These are phyloP conservation scores for Leccinum fuscescens DNA, from an alignment of 1,284 basidiomycete species.

Conservation along the genomic window DNA sequence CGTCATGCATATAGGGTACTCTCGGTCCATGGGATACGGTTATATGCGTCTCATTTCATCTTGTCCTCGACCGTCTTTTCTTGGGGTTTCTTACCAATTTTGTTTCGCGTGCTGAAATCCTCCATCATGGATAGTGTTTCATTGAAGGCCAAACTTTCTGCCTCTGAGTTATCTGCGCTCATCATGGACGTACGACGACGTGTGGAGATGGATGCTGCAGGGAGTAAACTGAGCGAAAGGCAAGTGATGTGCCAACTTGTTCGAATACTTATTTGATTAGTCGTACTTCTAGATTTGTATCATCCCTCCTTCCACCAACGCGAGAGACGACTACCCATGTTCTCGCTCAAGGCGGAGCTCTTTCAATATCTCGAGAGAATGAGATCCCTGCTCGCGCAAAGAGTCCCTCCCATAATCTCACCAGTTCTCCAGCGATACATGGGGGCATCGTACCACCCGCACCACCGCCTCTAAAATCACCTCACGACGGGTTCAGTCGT, in stretches of 20 bases:
- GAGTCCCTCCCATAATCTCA: slow-evolving; percentile 6
- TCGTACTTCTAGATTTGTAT: slow-evolving; percentile 55
- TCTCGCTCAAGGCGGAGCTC: slow-evolving; percentile 62
- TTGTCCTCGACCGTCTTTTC: background rate
- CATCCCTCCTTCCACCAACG: slow-evolving; percentile 70
- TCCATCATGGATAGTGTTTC: slow-evolving; percentile 54
- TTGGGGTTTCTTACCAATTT: background rate
- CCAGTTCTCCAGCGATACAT: background rate
- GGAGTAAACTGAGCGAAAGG: slow-evolving; percentile 45
- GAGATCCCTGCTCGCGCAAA: background rate
- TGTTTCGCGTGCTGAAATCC: slow-evolving; percentile 8
- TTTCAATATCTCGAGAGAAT: slow-evolving; percentile 26
- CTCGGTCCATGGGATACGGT: background rate
- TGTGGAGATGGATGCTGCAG: slow-evolving; percentile 70
- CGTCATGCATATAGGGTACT: background rate
- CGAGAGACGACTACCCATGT: slow-evolving; percentile 67
- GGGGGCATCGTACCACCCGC: background rate
- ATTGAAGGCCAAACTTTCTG: slow-evolving; percentile 70
- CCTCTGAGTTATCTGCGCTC: slow-evolving; percentile 65
- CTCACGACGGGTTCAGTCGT: slow-evolving; percentile 6
- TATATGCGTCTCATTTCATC: background rate
- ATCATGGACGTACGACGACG: slow-evolving; percentile 68
- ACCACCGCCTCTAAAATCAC: background rate
- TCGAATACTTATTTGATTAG: background rate
- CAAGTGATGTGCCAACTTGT: background rate